Evolutionary conservation across 768 basidiomycete species (phyloP).

Genomic region (Mycena amicta): DNA sequence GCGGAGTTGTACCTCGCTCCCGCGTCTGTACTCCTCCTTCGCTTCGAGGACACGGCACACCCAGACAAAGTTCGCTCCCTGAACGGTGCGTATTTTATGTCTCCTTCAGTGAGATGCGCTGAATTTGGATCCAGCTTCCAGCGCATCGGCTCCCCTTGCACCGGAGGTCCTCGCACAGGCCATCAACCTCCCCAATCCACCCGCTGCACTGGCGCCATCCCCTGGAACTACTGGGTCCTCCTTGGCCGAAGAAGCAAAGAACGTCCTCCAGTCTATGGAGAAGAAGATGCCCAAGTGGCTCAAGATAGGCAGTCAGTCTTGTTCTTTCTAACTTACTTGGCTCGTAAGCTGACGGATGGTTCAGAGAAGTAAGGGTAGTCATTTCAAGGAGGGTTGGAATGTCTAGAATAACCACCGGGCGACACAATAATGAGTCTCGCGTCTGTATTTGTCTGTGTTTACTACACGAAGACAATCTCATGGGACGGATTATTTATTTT

Average conservation of each 20-base stretch:
- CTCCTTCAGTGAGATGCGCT: conserved; percentile 3
- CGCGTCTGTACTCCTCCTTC: conserved; percentile 73
- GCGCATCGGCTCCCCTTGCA: conserved; percentile 65
- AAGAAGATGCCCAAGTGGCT: conserved; percentile 82
- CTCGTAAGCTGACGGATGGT: background rate
- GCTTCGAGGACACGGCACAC: conserved; percentile 66
- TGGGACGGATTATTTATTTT: too few species aligned
- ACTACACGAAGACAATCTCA: too few species aligned
- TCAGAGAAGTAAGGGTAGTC: background rate
- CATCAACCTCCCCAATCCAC: conserved; percentile 67
- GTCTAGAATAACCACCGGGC: too few species aligned
- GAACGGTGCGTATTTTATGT: conserved; percentile 57
- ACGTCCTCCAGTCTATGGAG: conserved; percentile 29
- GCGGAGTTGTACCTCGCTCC: conserved; percentile 76
- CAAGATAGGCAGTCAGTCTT: conserved; percentile 48
- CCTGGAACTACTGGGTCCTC: conserved; percentile 1
- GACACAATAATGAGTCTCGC: too few species aligned
- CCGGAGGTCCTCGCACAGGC: conserved; percentile 58
- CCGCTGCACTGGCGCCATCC: conserved; percentile 24
- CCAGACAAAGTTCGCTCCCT: conserved; percentile 34
- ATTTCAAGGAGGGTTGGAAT: too few species aligned
- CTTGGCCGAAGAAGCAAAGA: conserved; percentile 16
- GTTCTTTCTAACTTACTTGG: background rate
- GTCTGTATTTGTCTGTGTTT: too few species aligned
- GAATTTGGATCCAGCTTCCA: conserved; percentile 44